Evolutionary conservation across 305 asterid species (phyloP), one percentile per base, ranked within the genome.

Genomic region (Solanum hybrid): DNA sequence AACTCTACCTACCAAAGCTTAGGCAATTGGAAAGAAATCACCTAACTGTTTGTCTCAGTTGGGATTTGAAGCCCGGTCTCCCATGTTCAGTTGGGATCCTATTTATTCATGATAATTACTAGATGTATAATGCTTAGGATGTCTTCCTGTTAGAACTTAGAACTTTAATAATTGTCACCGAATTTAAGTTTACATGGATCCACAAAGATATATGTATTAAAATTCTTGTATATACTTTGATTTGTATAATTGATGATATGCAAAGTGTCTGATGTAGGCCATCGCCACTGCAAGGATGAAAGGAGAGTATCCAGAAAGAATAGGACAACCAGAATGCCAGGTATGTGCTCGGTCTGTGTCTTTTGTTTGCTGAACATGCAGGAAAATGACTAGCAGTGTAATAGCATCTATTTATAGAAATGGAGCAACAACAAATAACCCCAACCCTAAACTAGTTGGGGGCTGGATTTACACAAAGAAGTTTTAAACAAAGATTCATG

Each of bases 231-330:
- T 77, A n/a, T 31, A 2, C 86, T 16, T 34, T 51, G 56, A 72
- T 77, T 36, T 78, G 38, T 79, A 16, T 51, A 75, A 73, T 66
- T 89, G 89, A 86, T 89, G 60, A 29, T 88, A 84, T 87, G 60
- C 76, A 87, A 85, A 85, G 36, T 60, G 77, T 89, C 32, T 91
- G 91, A 60, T 93, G 73, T 88, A 97, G 99, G 99, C 97, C 89
- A 96, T 97, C 86, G 98, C 98, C 88, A 93, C 99, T 60, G 96
- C 99, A 94, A 93, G 95, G 93, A 96, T 96, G 97, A 96, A 94
- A 93, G 99, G 98, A 87, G 98, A 97, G 92, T 96, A 96, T 93
- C 99, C 99, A 86, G 99, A 97, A 93, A 95, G 99, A 94, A 82
- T 91, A 38, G 99, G 99, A 89, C 99, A 96, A 90, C 95, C 97